phyloP scores from a whole-genome alignment of 805 yeast genomes.

The Hanseniaspora jakobsenii region DNA sequence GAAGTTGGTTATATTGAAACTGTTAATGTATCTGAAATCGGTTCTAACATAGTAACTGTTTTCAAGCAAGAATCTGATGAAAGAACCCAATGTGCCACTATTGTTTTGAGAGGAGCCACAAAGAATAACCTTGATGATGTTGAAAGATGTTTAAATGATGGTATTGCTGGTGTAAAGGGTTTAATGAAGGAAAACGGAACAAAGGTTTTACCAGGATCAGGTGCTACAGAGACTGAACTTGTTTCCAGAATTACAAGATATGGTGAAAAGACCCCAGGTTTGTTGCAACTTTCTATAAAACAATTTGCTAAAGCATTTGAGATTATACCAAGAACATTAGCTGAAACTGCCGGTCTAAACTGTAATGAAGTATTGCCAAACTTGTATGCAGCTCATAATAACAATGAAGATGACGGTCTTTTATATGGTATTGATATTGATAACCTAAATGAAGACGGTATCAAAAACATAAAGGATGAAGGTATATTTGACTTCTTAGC shows the following conservation, averaged over 20 bases:
- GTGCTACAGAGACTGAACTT: conserved; percentile 83
- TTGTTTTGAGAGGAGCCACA: conserved; percentile 91
- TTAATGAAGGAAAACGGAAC: conserved; percentile 57
- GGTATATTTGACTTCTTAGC: conserved; percentile 70
- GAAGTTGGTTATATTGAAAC: conserved; percentile 81
- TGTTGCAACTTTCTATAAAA: conserved; percentile 85
- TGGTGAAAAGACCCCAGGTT: conserved; percentile 91
- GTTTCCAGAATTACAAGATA: conserved; percentile 65
- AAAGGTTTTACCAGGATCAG: conserved; percentile 86
- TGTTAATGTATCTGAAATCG: conserved; percentile 86
- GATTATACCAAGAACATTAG: conserved; percentile 79
- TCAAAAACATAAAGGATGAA: conserved; percentile 54
- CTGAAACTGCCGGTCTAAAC: conserved; percentile 90
- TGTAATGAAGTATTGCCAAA: conserved; percentile 80
- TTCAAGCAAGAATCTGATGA: conserved; percentile 62
- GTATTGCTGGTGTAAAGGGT: conserved; percentile 84
- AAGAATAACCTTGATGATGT: conserved; percentile 86
- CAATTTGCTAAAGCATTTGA: conserved; percentile 91
- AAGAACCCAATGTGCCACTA: conserved; percentile 75
- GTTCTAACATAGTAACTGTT: conserved; percentile 92
- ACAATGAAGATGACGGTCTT: conserved; percentile 17
- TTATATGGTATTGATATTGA: conserved; percentile 67
- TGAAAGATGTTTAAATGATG: conserved; percentile 95
- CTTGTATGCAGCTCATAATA: conserved; percentile 68
- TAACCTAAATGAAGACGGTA: conserved; percentile 52